Percentiles rank a stretch among this genome's conserved stretches.
These are phyloP conservation scores for Malassezia obtusa DNA, from an alignment of 1,284 basidiomycete species.

Conservation along the genomic window DNA sequence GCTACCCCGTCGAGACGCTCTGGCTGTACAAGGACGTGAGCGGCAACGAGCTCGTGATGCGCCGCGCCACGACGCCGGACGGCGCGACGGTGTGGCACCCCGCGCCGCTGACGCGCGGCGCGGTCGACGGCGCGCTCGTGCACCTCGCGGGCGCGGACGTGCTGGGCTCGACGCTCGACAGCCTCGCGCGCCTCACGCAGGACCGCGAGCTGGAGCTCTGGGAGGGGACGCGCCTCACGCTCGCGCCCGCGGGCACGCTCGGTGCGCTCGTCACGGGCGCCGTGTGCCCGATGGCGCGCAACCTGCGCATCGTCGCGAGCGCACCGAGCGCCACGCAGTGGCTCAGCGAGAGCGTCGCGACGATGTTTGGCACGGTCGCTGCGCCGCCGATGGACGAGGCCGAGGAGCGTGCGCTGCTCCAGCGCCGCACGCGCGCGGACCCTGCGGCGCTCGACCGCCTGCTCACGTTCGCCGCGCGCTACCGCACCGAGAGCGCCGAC, in stretches of 20 bases:
- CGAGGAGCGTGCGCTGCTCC: constrained; percentile 42
- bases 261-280: background rate
- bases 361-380: constrained; percentile 42
- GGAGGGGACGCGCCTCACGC: constrained; percentile 31
- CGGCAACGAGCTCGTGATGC: constrained; percentile 47
- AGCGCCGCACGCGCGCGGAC: constrained; percentile 18
- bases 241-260: background rate
- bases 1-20: constrained; percentile 46
- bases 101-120: constrained; percentile 38
- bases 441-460: constrained; percentile 25
- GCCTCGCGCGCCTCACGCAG: constrained; percentile 36
- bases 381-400: constrained; percentile 45
- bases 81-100: constrained; percentile 45
- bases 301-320: constrained; percentile 47
- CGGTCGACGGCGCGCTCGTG: constrained; percentile 46
- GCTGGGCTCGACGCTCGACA: constrained; percentile 45
- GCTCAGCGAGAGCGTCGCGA: constrained; percentile 47
- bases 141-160: constrained; percentile 49
- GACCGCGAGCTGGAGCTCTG: constrained; percentile 45
- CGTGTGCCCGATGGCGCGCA: constrained; percentile 23
- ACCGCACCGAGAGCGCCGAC: constrained; percentile 36
- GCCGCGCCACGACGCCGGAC: constrained; percentile 38
- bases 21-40: constrained; percentile 49
- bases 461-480: constrained; percentile 40
- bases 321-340: constrained; percentile 39